Evolutionary conservation across 768 basidiomycete species (phyloP), one percentile per base, ranked within the genome.

Genomic region (Sporobolomyces roseus): DNA sequence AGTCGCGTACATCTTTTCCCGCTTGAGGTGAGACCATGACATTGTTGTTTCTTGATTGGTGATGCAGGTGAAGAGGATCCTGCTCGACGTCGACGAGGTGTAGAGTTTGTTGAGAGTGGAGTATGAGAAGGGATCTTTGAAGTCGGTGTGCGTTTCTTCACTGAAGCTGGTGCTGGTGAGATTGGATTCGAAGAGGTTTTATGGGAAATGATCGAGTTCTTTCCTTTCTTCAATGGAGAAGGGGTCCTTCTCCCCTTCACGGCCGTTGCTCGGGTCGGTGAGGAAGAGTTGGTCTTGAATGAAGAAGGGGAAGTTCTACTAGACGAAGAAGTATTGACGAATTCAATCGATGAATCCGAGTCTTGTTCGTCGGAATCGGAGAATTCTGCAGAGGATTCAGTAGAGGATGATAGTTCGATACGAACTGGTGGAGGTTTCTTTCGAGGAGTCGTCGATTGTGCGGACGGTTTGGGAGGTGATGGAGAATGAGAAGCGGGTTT

Each of bases 1-100:
- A 46, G 6, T 5, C 58, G 58, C 23, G 58, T 60, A n/a, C 58
- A 60, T 16, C 23, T 25, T n/a, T 33, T 46, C 21, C 58, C 58
- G 16, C 43, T 23, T 4, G 30, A 46, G 7, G 58, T 60, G 2
- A 60, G 30, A 4, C 58, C 58, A 21, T 60, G 38, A 45, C 56
- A 58, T 23, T 58, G 56, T 17, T 32, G 25, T 27, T 58, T 58
- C 55, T n/a, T 9, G 13, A 36, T 41, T 23, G 52, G 13, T 35
- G 32, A 9, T 35, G 21, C 19, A 8, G 52, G 3, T 54, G 27
- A 30, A 3, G 25, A 9, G 45, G 38, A 6, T 50, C 19, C 30
- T 2, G 27, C 29, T 58, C 38, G 56, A 30, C 10, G 56, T 27
- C 3, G 56, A 45, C 13, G 56, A 41, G 56, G 23, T 16, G 54